Conservation (phyloP, 208 protist genomes). For the Borovskyia barvae region DNA sequence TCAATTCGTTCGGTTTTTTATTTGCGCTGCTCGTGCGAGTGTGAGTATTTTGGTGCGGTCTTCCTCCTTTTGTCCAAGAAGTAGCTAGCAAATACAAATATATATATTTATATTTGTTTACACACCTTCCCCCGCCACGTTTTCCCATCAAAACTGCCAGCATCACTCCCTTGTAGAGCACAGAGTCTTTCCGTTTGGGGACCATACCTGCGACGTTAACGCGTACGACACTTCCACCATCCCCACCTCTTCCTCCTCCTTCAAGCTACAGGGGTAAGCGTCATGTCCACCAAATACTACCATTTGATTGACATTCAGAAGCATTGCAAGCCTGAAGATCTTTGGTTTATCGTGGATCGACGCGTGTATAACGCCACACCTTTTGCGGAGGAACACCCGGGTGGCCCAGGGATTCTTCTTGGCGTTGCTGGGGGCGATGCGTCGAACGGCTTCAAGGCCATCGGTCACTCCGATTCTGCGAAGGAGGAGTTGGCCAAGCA, state of each 20-base stretch:
- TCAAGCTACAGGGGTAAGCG: background rate
- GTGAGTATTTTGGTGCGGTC: no score
- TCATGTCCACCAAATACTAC: constrained; percentile 34
- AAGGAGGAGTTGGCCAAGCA: constrained; percentile 69
- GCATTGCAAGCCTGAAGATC: constrained; percentile 56
- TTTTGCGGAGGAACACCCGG: constrained; percentile 84
- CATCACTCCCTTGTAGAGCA: no score
- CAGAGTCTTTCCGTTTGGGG: no score
- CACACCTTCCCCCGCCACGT: no score
- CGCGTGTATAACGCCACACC: constrained; percentile 79
- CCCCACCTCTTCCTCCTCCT: background rate
- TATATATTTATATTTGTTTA: no score
- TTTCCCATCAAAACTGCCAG: no score
- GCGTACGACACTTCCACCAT: no score
- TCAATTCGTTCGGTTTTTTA: no score
- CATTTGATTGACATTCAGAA: constrained; percentile 51
- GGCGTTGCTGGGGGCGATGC: constrained; percentile 73
- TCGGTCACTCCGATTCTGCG: constrained; percentile 68
- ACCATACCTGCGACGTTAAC: no score
- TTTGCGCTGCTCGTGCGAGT: no score
- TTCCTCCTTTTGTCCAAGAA: no score
- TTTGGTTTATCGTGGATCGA: constrained; percentile 81
- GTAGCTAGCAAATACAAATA: no score
- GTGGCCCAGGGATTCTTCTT: constrained; percentile 73
- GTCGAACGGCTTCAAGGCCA: constrained; percentile 76